These are phyloP conservation scores for Aspergillus hancockii DNA, from an alignment of 495 filamentous ascomycete species.

Conservation along the genomic window DNA sequence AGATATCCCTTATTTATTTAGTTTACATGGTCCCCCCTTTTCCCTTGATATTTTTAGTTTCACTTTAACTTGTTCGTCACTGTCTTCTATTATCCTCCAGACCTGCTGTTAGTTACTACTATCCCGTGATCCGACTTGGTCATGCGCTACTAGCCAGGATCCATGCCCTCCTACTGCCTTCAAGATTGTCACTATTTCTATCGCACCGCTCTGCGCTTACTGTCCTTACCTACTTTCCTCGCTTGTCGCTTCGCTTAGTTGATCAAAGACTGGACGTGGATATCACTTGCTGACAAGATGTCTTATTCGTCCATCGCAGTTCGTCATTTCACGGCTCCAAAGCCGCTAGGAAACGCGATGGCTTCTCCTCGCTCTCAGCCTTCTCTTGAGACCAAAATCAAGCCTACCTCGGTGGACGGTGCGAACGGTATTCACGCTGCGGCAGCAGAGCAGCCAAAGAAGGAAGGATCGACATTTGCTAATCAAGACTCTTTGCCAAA, in stretches of 20 bases:
- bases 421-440: conserved; percentile 4
- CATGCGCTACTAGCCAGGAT: conserved; percentile 30
- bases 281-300: conserved; percentile 48
- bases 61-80: background rate
- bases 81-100: background rate
- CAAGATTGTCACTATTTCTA: conserved; percentile 94
- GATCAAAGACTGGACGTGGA: conserved; percentile 4
- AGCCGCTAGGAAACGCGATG: conserved; percentile 57
- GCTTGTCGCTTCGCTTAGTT: conserved; percentile 70
- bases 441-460: conserved; percentile 45
- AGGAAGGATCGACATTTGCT: conserved; percentile 73
- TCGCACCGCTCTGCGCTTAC: conserved; percentile 78
- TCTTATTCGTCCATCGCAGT: conserved; percentile 48
- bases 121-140: conserved; percentile 19
- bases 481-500: conserved; percentile 87
- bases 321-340: conserved; percentile 62
- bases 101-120: background rate
- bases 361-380: conserved; percentile 24
- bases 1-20: background rate
- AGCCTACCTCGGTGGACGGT: conserved; percentile 17
- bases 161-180: conserved; percentile 78
- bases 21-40: background rate
- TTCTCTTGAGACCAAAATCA: conserved; percentile 24
- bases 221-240: conserved; percentile 75
- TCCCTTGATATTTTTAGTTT: conserved; percentile 6